These are phyloP conservation scores for Colletotrichum truncatum DNA, from an alignment of 2,329 filamentous ascomycete genomes.

Conservation along the genomic window DNA sequence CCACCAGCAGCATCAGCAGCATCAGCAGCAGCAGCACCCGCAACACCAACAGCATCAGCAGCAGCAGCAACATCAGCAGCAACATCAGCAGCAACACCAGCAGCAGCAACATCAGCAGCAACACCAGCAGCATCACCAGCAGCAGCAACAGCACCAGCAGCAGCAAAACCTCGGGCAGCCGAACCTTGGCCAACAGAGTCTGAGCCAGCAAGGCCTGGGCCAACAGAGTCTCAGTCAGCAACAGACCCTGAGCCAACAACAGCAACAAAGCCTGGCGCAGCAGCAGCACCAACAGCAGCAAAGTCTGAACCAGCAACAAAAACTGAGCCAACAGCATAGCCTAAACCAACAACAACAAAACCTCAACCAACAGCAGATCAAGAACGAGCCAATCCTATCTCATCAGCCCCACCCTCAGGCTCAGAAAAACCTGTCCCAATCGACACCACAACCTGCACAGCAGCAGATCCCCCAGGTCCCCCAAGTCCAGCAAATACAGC, in stretches of 20 bases:
- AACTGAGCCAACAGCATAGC: conserved; percentile 40
- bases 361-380: conserved; percentile 37
- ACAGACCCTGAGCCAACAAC: conserved; percentile 39
- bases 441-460: conserved; percentile 29
- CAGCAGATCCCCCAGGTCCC: conserved; percentile 19
- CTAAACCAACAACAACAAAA: conserved; percentile 41
- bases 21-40: conserved; percentile 40
- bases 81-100: conserved; percentile 39
- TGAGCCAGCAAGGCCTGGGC: conserved; percentile 38
- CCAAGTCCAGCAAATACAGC: conserved; percentile 32
- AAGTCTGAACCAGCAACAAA: conserved; percentile 41
- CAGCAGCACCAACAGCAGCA: conserved; percentile 42
- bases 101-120: conserved; percentile 38
- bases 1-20: conserved; percentile 37
- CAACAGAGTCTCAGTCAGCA: conserved; percentile 43
- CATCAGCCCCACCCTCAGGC: conserved; percentile 18
- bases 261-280: conserved; percentile 36
- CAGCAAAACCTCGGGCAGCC: conserved; percentile 44
- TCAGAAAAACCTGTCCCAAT: conserved; percentile 25
- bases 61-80: conserved; percentile 40
- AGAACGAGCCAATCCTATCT: conserved; percentile 32
- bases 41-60: conserved; percentile 38
- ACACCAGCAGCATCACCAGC: conserved; percentile 32
- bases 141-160: conserved; percentile 32
- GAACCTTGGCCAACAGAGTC: conserved; percentile 37